Conservation (phyloP, 352 stramenopile species). For the Pythium pyrilobum region DNA sequence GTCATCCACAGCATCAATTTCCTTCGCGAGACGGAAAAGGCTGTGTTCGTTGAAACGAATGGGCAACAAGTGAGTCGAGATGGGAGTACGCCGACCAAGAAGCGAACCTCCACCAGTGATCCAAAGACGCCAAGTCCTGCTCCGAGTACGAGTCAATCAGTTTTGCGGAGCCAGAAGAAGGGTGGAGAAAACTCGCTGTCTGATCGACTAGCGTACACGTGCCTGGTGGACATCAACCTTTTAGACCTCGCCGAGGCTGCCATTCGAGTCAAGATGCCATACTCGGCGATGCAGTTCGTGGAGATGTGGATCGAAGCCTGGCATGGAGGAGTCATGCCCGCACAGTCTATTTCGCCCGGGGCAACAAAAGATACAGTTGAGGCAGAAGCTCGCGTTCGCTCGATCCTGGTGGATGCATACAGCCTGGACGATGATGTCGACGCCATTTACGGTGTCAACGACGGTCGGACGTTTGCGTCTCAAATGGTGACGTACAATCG, state of each 20-base stretch:
- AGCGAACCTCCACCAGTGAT: not conserved
- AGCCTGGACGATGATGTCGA: slow-evolving; percentile 60
- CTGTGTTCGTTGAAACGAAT: slow-evolving; percentile 63
- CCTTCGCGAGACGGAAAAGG: slow-evolving; percentile 70
- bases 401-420: slow-evolving; percentile 64
- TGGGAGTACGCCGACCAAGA: slow-evolving; percentile 2
- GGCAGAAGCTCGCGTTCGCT: slow-evolving; percentile 25
- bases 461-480: slow-evolving; percentile 58
- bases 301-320: slow-evolving; percentile 80
- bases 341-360: slow-evolving; percentile 18
- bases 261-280: slow-evolving; percentile 77
- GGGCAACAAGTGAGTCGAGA: slow-evolving; percentile 5
- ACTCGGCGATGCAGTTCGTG: slow-evolving; percentile 87
- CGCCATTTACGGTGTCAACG: slow-evolving; percentile 75
- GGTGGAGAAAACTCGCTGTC: slow-evolving; percentile 6
- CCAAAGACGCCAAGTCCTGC: not conserved
- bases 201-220: slow-evolving; percentile 46
- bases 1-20: slow-evolving; percentile 80
- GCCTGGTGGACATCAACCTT: slow-evolving; percentile 54
- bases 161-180: not conserved
- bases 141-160: too few relatives aligned
- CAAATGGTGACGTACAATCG: slow-evolving; percentile 72
- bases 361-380: slow-evolving; percentile 5
- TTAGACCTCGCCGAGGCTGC: slow-evolving; percentile 60
- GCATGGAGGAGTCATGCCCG: slow-evolving; percentile 40